These are phyloP conservation scores for Casaregolazyma lundiana DNA, from an alignment of 1,139 yeast species.

Conservation along the genomic window DNA sequence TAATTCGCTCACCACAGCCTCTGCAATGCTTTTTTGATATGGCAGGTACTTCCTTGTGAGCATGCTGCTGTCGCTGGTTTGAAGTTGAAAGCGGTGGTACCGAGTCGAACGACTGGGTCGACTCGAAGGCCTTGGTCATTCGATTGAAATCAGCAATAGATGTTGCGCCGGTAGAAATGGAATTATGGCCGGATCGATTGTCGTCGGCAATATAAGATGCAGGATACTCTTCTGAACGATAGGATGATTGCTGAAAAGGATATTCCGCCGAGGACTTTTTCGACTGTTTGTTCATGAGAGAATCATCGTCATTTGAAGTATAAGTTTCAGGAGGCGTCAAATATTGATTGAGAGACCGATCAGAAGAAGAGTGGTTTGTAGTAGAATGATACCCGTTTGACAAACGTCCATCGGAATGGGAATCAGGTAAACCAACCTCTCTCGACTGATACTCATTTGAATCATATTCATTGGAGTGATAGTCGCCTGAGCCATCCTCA, in stretches of 20 bases:
- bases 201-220: not conserved
- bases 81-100: not conserved
- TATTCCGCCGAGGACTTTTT: not conserved
- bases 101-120: not conserved
- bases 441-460: not conserved
- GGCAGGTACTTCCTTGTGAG: conserved; percentile 11
- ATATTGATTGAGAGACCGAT: not conserved
- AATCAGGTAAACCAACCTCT: not conserved
- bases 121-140: not conserved
- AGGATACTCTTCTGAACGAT: conserved; percentile 1
- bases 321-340: not conserved
- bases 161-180: conserved; percentile 15
- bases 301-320: not conserved
- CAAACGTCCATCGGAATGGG: not conserved
- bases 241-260: not conserved
- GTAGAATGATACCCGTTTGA: not conserved
- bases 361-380: not conserved
- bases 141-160: conserved; percentile 8
- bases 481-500: not conserved
- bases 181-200: conserved; percentile 10
- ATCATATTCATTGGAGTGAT: not conserved
- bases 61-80: conserved; percentile 8
- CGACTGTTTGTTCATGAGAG: not conserved
- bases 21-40: conserved; percentile 30
- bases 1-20: conserved; percentile 49